Percentiles rank a stretch among this genome's conserved stretches.
Evolutionary conservation across 257 asterid genomes (phyloP).

Genomic region (Primulina eburnea): DNA sequence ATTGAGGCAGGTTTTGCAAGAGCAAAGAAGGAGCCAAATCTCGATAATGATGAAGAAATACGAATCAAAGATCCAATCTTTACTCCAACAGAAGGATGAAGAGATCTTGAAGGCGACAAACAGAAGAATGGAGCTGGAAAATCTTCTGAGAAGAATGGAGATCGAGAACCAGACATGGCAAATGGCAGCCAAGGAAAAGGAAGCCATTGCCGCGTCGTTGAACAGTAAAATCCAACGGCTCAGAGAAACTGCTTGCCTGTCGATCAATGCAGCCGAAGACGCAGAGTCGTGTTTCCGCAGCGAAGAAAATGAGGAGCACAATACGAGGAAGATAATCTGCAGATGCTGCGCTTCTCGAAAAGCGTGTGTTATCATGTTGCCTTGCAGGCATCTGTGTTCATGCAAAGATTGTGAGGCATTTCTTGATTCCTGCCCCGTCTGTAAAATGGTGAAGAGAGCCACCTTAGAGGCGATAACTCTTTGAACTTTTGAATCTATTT

Average conservation of each 20-base stretch:
- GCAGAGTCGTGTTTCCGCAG: constrained; percentile 57
- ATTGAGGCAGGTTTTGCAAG: constrained; percentile 51
- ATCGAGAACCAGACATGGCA: constrained; percentile 61
- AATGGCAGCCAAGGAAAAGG: constrained; percentile 48
- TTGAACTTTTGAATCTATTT: not conserved
- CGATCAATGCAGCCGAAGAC: constrained; percentile 43
- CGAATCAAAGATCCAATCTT: constrained; percentile 42
- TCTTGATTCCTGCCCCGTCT: constrained; percentile 65
- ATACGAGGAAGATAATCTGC: constrained; percentile 40
- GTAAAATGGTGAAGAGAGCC: constrained; percentile 51
- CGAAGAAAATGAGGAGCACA: not conserved
- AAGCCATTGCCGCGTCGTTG: constrained; percentile 42
- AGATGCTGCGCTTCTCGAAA: constrained; percentile 46
- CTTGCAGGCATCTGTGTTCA: constrained; percentile 75
- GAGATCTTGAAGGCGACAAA: constrained; percentile 45
- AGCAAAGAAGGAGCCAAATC: constrained; percentile 45
- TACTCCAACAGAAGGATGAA: constrained; percentile 56
- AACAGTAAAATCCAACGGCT: constrained; percentile 51
- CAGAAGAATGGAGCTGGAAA: constrained; percentile 49
- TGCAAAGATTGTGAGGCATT: constrained; percentile 62
- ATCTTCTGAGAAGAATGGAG: constrained; percentile 39
- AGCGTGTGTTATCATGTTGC: constrained; percentile 62
- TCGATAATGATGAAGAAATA: constrained; percentile 32
- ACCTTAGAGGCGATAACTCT: constrained; percentile 44
- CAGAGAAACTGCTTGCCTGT: constrained; percentile 33